A percentile compares a stretch with the other conserved stretches of the same genome.
Conservation (phyloP, 2,329 filamentous ascomycete genomes). For the Fusarium chaquense region DNA sequence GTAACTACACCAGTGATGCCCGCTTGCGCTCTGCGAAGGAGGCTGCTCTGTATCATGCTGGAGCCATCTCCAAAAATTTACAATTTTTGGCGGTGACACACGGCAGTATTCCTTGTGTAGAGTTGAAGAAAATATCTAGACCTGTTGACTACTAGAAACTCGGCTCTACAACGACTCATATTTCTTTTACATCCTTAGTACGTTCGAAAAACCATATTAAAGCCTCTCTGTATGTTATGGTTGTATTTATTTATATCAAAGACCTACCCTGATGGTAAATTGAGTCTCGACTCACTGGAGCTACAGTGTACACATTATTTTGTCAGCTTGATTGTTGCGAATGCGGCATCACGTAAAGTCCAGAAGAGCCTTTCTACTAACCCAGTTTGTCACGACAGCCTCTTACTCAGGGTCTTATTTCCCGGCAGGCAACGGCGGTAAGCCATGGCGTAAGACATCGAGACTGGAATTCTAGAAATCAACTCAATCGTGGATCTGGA, state of each 20-base stretch:
- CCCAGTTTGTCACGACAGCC: background rate
- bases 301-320: constrained; percentile 7
- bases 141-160: background rate
- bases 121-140: constrained; percentile 9
- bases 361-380: constrained; percentile 15
- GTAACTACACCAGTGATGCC: constrained; percentile 27
- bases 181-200: background rate
- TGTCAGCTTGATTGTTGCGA: background rate
- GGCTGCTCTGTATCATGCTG: constrained; percentile 37
- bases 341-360: constrained; percentile 4
- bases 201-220: too few species aligned
- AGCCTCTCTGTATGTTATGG: fast-evolving
- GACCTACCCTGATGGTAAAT: background rate
- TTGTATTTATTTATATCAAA: fast-evolving
- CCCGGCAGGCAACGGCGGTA: background rate
- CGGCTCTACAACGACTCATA: background rate
- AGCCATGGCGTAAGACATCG: constrained; percentile 15
- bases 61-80: constrained; percentile 44
- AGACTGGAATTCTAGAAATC: constrained; percentile 7
- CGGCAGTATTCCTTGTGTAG: constrained; percentile 22
- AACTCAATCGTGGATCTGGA: constrained; percentile 2
- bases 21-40: constrained; percentile 36
- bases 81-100: constrained; percentile 51
- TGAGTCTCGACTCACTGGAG: background rate
- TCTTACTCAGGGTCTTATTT: background rate